Base-by-base conservation (phyloP, 768 basidiomycete species). In the Lentinus brumalis region DNA sequence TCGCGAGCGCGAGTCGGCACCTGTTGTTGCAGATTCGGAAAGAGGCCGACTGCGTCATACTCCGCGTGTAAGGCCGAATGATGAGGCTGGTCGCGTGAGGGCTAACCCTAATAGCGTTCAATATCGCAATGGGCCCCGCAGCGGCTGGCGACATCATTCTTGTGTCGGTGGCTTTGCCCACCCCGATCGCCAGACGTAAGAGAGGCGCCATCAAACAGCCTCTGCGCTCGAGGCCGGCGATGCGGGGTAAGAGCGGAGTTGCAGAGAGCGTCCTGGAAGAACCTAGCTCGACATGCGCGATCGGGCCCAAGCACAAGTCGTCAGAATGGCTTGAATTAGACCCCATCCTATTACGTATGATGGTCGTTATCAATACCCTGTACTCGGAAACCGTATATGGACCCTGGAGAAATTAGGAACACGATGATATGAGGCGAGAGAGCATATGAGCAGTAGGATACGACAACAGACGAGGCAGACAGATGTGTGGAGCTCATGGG, bases 381-480 rank as follows among this genome's bases (percentile, higher is more conserved):
- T 56, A 66, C 53, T 61, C 54, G 60, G 46, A 63, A 51, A 57
- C 21, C 61, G 53, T 54, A 53, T 60, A 63, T 51, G 52, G 51
- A 63, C 57, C 59, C 58, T 52, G 53, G 53, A 63, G 54, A 41
- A 51, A 63, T 64, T 67, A 67, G 46, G 50, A 30, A 54, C 44
- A 60, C 29, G 45, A 44, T 29, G 56, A 51, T 49, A 21, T 42
- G 31, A 38, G 56, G 46, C 21, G 51, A 35, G 50, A 59, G 40
- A 66, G 58, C 62, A 65, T 63, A 61, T 45, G 65, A 59, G 61
- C 59, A 63, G 32, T 59, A 64, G 45, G 53, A 50, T 57, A 67
- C 61, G 56, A 60, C 53, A 61, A 50, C 57, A 58, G 53, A 53
- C 44, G 50, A 60, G 53, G 6, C 35, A 42, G 50, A 46, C 50